phyloP scores from a whole-genome alignment of 1,284 basidiomycete genomes.

The Fomitiporia mediterranea region DNA sequence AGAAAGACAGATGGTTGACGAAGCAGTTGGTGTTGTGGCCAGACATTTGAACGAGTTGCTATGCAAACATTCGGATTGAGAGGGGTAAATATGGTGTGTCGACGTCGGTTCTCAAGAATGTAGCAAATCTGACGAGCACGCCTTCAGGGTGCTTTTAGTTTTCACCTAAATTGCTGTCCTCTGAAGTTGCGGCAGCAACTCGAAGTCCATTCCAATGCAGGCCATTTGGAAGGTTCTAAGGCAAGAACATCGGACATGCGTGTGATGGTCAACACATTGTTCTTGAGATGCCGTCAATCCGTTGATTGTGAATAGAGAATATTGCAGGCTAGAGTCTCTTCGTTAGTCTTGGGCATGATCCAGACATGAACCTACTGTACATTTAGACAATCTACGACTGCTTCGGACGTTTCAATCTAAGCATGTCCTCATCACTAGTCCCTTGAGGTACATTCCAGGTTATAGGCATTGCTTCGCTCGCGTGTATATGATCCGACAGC shows the following conservation, averaged over 20 bases:
- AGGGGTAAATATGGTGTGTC: neutral
- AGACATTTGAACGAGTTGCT: slow-evolving; percentile 67
- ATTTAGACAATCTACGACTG: neutral
- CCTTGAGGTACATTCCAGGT: neutral
- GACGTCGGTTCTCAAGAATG: neutral
- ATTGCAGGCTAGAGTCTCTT: too few species aligned
- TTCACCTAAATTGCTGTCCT: too few species aligned
- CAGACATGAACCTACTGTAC: neutral
- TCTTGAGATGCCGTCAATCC: too few species aligned
- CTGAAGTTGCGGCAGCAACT: too few species aligned
- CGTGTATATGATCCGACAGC: neutral
- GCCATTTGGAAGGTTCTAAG: too few species aligned
- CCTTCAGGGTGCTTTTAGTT: too few species aligned
- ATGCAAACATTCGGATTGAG: slow-evolving; percentile 11
- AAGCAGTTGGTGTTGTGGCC: slow-evolving; percentile 64
- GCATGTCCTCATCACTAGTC: neutral
- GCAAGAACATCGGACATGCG: too few species aligned
- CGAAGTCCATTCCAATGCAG: too few species aligned
- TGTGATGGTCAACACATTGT: too few species aligned
- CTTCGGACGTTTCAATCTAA: neutral
- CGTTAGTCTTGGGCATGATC: too few species aligned
- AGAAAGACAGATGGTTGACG: slow-evolving; percentile 56
- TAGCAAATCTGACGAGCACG: neutral
- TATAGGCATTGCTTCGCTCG: neutral
- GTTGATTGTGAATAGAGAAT: too few species aligned